These are phyloP conservation scores for Metroxylon sagu DNA, from an alignment of 176 grass and related monocot genomes.

Conservation along the genomic window DNA sequence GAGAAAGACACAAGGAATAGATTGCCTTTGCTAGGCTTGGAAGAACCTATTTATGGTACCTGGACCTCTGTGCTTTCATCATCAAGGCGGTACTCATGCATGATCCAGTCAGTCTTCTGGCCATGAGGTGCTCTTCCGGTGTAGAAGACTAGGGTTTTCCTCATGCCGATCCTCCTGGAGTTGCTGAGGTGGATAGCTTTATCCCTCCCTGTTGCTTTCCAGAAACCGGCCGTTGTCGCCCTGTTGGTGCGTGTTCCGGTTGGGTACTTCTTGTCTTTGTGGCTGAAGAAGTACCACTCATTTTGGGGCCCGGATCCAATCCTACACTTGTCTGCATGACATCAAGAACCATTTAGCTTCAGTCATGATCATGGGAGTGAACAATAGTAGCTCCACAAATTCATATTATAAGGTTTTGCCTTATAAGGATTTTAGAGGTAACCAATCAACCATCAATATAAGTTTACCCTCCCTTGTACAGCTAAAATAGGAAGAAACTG, in stretches of 20 bases:
- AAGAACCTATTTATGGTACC: background rate
- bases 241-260: slow-evolving; percentile 55
- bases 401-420: too few species aligned
- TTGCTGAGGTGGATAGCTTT: slow-evolving; percentile 40
- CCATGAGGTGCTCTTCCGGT: slow-evolving; percentile 74
- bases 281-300: slow-evolving; percentile 40
- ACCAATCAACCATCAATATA: too few species aligned
- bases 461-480: too few species aligned
- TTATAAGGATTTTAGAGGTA: too few species aligned
- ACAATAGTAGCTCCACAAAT: too few species aligned
- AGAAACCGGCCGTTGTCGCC: slow-evolving; percentile 58
- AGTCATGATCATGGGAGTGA: background rate
- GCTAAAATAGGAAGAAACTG: too few species aligned
- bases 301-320: slow-evolving; percentile 56
- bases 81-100: slow-evolving; percentile 25
- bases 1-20: too few species aligned
- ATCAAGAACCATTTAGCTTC: slow-evolving; percentile 4
- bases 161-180: slow-evolving; percentile 50
- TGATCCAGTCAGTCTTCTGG: slow-evolving; percentile 45
- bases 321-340: slow-evolving; percentile 55
- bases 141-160: slow-evolving; percentile 93
- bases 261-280: slow-evolving; percentile 35
- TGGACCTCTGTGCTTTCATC: slow-evolving; percentile 10
- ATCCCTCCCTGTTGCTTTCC: slow-evolving; percentile 69
- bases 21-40: too few species aligned